Conservation (phyloP, 2,329 filamentous ascomycete species). For the Dothideomycetes sp. region DNA sequence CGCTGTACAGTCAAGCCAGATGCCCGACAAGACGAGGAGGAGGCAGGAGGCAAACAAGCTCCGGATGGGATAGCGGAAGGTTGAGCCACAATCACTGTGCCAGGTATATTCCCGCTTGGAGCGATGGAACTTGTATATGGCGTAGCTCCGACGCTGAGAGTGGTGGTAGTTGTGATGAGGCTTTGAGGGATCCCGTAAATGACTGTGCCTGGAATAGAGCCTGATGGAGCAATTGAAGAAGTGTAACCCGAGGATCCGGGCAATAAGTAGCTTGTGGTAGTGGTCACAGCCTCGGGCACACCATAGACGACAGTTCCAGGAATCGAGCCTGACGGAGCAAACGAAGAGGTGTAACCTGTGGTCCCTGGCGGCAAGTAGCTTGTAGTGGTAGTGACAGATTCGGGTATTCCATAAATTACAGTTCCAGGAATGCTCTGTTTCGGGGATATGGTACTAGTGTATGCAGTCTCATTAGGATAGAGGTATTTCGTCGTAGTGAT, state of each 20-base stretch:
- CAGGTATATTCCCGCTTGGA: not conserved
- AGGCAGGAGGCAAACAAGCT: too few species aligned
- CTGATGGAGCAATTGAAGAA: not conserved
- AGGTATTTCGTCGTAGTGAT: not conserved
- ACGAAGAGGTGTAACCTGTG: not conserved
- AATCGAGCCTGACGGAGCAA: not conserved
- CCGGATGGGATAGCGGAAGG: not conserved
- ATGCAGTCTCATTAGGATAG: not conserved
- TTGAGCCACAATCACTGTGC: not conserved
- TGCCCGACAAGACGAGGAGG: too few species aligned
- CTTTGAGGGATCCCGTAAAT: not conserved
- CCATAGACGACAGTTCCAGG: not conserved
- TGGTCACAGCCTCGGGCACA: not conserved
- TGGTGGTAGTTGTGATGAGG: not conserved
- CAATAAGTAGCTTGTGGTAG: not conserved
- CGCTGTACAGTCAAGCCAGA: too few species aligned
- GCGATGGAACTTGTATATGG: constrained; percentile 1
- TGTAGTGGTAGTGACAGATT: not conserved
- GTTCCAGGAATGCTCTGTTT: not conserved
- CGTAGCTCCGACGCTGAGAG: not conserved
- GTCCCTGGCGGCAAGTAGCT: not conserved
- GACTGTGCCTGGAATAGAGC: not conserved
- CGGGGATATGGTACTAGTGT: constrained; percentile 1
- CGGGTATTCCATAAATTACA: not conserved
- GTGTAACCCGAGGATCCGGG: constrained; percentile 1